phyloP scores from a whole-genome alignment of 1,139 yeast species.

The Saccharomyces pastorianus region DNA sequence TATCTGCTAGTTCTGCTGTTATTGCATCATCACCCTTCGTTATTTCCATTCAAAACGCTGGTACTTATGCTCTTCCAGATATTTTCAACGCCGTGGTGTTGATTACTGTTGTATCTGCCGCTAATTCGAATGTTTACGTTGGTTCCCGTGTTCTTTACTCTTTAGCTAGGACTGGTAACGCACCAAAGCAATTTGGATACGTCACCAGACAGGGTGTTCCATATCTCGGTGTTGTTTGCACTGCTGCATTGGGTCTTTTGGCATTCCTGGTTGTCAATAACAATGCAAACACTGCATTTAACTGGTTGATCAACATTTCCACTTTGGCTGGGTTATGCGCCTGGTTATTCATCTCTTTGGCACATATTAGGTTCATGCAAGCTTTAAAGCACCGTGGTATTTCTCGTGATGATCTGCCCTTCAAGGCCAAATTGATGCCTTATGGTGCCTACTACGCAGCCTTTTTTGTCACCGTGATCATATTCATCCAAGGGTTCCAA shows the following conservation, averaged over 20 bases:
- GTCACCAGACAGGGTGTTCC: slow-evolving; percentile 65
- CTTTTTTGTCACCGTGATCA: slow-evolving; percentile 41
- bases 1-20: slow-evolving; percentile 27
- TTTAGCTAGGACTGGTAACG: slow-evolving; percentile 56
- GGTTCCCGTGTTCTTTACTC: slow-evolving; percentile 70
- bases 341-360: slow-evolving; percentile 58
- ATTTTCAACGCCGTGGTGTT: slow-evolving; percentile 72
- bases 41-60: slow-evolving; percentile 57
- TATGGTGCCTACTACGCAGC: slow-evolving; percentile 53
- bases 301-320: slow-evolving; percentile 76
- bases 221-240: slow-evolving; percentile 46
- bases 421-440: slow-evolving; percentile 59
- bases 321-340: slow-evolving; percentile 69
- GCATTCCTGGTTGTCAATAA: slow-evolving; percentile 62
- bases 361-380: slow-evolving; percentile 60
- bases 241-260: slow-evolving; percentile 53
- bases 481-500: slow-evolving; percentile 56
- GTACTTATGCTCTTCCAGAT: slow-evolving; percentile 60
- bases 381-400: slow-evolving; percentile 51
- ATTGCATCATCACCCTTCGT: slow-evolving; percentile 75
- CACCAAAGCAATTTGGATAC: slow-evolving; percentile 50
- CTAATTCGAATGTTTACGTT: slow-evolving; percentile 69
- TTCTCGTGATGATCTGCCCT: slow-evolving; percentile 58
- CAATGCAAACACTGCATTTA: slow-evolving; percentile 63
- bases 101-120: slow-evolving; percentile 66